phyloP scores from a whole-genome alignment of 305 asterid genomes.

The Fraxinus latifolia region DNA sequence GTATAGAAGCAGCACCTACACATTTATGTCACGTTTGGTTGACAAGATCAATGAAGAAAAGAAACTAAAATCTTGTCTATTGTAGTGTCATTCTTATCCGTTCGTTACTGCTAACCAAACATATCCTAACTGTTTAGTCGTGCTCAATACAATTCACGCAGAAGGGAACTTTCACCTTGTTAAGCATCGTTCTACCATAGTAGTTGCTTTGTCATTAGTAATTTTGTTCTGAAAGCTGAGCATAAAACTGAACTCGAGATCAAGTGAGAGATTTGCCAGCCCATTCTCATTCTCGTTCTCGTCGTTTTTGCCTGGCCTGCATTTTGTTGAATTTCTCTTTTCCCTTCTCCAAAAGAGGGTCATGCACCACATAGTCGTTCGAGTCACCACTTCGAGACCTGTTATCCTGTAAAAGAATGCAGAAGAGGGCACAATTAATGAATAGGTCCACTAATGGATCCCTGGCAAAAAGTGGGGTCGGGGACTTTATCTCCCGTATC shows the following conservation, averaged over 20 bases:
- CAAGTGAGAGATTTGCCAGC: constrained; percentile 83
- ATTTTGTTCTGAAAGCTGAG: constrained; percentile 5
- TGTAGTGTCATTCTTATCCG: background rate
- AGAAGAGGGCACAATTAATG: background rate
- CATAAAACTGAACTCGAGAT: constrained; percentile 11
- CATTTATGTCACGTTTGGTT: background rate
- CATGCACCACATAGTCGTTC: constrained; percentile 79
- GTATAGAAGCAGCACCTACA: background rate
- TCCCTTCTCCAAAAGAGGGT: constrained; percentile 92
- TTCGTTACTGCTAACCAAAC: background rate
- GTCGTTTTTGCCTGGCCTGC: constrained; percentile 79
- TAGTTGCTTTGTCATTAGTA: background rate
- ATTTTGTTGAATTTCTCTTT: constrained; percentile 89
- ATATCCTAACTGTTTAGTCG: background rate
- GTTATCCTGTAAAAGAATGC: constrained; percentile 46
- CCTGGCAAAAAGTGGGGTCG: background rate
- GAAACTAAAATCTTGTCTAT: background rate
- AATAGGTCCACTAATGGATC: background rate
- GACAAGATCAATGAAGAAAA: background rate
- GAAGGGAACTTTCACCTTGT: background rate
- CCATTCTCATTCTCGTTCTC: constrained; percentile 77
- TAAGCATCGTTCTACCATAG: background rate
- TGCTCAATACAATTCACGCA: background rate
- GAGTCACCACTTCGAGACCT: constrained; percentile 85
- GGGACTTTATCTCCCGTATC: background rate